Percentiles rank a stretch among this genome's conserved stretches.
Conservation (phyloP, 768 basidiomycete genomes). For the Lactarius sp. region DNA sequence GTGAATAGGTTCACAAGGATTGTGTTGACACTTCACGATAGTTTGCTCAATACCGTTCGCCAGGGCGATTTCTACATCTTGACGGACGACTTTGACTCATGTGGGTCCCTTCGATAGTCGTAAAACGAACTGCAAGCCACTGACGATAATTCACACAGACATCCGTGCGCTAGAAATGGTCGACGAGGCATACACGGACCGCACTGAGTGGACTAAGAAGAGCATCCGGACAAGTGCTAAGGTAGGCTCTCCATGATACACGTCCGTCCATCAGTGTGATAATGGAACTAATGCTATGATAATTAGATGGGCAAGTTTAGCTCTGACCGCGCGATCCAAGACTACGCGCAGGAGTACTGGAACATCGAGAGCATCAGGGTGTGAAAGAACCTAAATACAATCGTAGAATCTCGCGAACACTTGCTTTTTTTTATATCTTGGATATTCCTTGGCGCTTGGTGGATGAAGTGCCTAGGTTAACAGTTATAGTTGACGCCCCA, state of each 20-base stretch:
- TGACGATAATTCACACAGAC: conserved; percentile 39
- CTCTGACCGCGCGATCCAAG: conserved; percentile 86
- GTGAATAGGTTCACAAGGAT: conserved; percentile 3
- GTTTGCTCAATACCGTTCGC: conserved; percentile 69
- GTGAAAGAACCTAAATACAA: conserved; percentile 13
- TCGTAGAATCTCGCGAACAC: conserved; percentile 2
- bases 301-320: conserved; percentile 93
- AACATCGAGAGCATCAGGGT: conserved; percentile 51
- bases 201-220: conserved; percentile 88
- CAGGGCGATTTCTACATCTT: conserved; percentile 76
- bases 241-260: conserved; percentile 33
- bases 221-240: conserved; percentile 79
- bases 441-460: background rate
- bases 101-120: conserved; percentile 38
- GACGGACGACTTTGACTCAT: conserved; percentile 93
- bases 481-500: background rate
- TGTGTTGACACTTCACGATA: conserved; percentile 32
- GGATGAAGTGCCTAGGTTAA: background rate
- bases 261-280: background rate
- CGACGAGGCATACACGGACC: conserved; percentile 82
- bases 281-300: background rate
- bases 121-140: background rate
- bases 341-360: conserved; percentile 89
- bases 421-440: conserved; percentile 3
- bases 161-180: conserved; percentile 81